Evolutionary conservation across 805 yeast genomes (phyloP).

Genomic region (Yarrowia sp.): DNA sequence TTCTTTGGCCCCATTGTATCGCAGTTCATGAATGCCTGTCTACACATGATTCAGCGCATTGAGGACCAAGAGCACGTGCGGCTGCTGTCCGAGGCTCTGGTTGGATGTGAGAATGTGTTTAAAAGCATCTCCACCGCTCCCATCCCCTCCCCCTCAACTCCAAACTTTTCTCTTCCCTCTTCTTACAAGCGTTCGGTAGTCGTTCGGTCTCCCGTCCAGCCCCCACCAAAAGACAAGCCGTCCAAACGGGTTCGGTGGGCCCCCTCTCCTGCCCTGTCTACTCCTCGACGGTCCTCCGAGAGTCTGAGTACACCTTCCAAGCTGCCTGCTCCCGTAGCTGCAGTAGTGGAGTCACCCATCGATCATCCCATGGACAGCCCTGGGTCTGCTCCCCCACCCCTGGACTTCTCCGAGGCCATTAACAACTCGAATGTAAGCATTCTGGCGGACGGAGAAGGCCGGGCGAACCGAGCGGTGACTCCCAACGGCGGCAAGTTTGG

Average conservation of each 20-base stretch:
- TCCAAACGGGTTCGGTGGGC: constrained; percentile 20
- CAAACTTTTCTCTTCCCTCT: not conserved
- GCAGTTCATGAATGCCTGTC: constrained; percentile 2
- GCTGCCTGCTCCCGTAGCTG: not conserved
- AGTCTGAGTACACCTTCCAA: not conserved
- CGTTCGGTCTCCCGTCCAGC: not conserved
- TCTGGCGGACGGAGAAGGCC: not conserved
- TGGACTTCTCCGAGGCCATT: constrained; percentile 3
- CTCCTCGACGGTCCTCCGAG: not conserved
- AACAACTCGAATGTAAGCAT: not conserved
- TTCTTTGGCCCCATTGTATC: constrained; percentile 1
- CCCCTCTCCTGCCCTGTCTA: constrained; percentile 3
- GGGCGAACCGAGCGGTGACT: not conserved
- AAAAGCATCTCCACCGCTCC: not conserved
- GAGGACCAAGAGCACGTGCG: constrained; percentile 10
- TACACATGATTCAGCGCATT: constrained; percentile 3
- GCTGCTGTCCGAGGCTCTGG: not conserved
- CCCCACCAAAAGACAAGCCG: constrained; percentile 6
- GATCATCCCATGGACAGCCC: constrained; percentile 16
- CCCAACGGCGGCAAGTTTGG: constrained; percentile 2
- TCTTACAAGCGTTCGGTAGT: not conserved
- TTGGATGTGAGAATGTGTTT: not conserved
- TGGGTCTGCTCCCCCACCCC: not conserved
- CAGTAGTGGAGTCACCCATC: not conserved
- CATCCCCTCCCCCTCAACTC: not conserved